Evolutionary conservation across 345 rosid species (phyloP), one percentile per base, ranked within the genome.

Genomic region (Noccaea caerulescens): DNA sequence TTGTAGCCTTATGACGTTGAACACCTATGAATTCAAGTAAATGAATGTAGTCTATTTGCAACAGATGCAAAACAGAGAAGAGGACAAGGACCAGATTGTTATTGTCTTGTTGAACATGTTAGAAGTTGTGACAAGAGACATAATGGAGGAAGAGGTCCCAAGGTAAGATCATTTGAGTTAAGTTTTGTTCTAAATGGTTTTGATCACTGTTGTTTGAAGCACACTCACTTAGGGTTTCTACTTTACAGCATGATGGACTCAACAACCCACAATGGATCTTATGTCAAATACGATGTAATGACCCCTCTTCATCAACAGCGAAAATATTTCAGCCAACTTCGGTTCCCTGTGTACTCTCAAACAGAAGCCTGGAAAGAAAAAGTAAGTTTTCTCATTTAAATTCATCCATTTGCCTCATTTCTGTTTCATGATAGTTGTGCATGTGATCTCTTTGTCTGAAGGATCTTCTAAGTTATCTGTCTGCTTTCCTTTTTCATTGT

Each of bases 301-400:
- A 83, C 82, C 7, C 86, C 86, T 55, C 86, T 81, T 68, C 78
- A 83, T 73, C 76, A 81, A 71, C 84, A 81, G 45, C 25, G 58
- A 47, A 73, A 80, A 47, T 68, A 70, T 77, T 83, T 83, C 63
- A 81, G 84, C 43, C 41, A 53, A 50, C 84, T 83, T 59, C 65
- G 49, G 3, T 83, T 83, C 73, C 87, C 87, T 7, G 79, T 76
- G 69, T 68, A 51, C 43, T 68, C 84, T 49, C 81, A 81, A 72
- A 71, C 78, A 59, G 87, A 83, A 71, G 82, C 81, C n/a, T 83
- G 87, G 87, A 81, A 77, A 79, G 87, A 83, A 79, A 83, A 79
- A 66, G 87, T 63, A 69, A 73, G 84, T 68, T 51, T 44, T 10
- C 16, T 47, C 32, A 10, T 49, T 49, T n/a, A 66, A 46, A 10